Evolutionary conservation across 1,139 yeast species (phyloP), one percentile per base, ranked within the genome.

Genomic region (Zygoascus hellenicus): DNA sequence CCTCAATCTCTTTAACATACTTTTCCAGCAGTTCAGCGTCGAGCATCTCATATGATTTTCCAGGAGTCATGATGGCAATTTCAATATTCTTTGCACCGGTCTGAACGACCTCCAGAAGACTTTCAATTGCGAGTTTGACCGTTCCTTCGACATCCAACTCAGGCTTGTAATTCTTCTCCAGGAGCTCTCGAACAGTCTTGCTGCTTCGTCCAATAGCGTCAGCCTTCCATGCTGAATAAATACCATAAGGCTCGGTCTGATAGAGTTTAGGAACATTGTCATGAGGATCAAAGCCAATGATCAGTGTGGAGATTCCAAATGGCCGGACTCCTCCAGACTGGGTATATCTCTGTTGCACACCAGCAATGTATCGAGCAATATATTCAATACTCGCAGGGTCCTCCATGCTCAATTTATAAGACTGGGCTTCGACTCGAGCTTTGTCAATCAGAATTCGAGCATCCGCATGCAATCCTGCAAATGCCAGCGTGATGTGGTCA

Each of bases 201-300:
- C 95, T 79, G 51, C 95, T 86, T 63, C 96, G 81, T 49, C 99
- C 99, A 64, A 94, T 92, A 19, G 98, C 90, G 65, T 88, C 94
- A 16, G 98, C 97, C 67, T 90, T 88, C 98, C 98, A 92, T n/a
- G 97, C 96, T 48, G 95, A 88, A 65, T 84, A 92, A 55, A 92
- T 94, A 28, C 99, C 99, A 40, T 96, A 85, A 41, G 98, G 98
- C 66, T 92, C 99, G 15, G 98, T 92, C 68, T 87, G 95, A 69
- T 83, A 92, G 58, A 94, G 76, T 64, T 80, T 81, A 42, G 98
- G 97, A 35, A 75, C 77, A 19, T 69, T 70, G 66, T 88, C 96
- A 59, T 85, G 83, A 48, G 83, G 82, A 69, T 94, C 97, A 61
- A 92, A 92, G 0, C 98, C 98, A 29, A 96, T 96, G 65, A 92